phyloP scores from a whole-genome alignment of 805 yeast genomes.

The Tetrapisispora pingtungensis region DNA sequence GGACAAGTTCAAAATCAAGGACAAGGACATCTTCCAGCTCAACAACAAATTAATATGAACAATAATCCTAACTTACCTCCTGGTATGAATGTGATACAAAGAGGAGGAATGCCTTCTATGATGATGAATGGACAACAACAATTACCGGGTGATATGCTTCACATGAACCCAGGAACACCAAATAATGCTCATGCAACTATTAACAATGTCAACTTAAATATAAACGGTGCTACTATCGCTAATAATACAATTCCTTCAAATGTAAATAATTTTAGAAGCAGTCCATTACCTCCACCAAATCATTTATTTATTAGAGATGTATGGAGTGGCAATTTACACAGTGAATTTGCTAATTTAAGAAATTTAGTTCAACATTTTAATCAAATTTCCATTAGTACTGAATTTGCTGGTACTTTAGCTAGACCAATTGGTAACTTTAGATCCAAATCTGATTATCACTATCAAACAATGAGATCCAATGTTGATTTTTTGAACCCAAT shows the following conservation, averaged over 20 bases:
- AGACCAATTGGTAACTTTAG: constrained; percentile 92
- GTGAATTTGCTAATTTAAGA: constrained; percentile 55
- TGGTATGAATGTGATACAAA: constrained; percentile 21
- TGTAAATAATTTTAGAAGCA: constrained; percentile 2
- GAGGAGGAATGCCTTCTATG: constrained; percentile 14
- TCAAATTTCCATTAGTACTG: constrained; percentile 68
- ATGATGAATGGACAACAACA: constrained; percentile 7
- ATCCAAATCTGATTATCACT: constrained; percentile 85
- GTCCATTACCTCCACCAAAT: constrained; percentile 21
- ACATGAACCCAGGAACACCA: constrained; percentile 1
- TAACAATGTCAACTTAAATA: constrained; percentile 2
- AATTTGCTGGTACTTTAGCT: constrained; percentile 92
- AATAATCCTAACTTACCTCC: constrained; percentile 18
- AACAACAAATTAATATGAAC: constrained; percentile 10
- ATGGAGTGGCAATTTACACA: constrained; percentile 59
- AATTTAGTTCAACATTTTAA: constrained; percentile 45
- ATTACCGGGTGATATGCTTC: constrained; percentile 6
- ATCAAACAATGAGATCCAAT: constrained; percentile 87
- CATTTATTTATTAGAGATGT: constrained; percentile 53
- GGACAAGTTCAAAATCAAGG: constrained; percentile 5
- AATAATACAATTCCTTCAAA: constrained; percentile 9
- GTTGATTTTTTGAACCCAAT: constrained; percentile 78
- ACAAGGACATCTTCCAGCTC: constrained; percentile 4
- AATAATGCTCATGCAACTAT: constrained; percentile 1
- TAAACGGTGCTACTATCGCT: neutral